Evolutionary conservation across 106 monocot species (phyloP).

Genomic region (Xerophyta viscosa): DNA sequence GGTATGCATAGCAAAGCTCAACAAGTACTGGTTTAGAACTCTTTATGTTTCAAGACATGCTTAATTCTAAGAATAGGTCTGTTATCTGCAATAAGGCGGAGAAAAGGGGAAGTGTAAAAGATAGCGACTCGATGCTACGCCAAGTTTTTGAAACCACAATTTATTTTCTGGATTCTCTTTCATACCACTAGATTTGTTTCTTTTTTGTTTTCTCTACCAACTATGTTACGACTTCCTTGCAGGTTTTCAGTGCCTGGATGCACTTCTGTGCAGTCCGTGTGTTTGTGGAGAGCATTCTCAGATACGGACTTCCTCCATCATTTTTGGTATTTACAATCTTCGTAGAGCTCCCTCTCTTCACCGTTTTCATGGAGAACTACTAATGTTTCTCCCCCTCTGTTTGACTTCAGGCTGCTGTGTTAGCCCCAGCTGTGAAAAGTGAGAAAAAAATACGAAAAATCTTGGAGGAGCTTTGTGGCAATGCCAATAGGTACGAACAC

Average conservation of each 20-base stretch:
- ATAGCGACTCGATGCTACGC: no score
- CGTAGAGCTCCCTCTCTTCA: background rate
- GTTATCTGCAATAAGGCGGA: no score
- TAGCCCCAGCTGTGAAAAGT: conserved; percentile 71
- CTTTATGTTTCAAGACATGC: no score
- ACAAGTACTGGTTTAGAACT: no score
- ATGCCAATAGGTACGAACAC: conserved; percentile 38
- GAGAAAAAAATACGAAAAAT: conserved; percentile 90
- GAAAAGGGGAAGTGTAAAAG: no score
- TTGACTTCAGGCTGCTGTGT: conserved; percentile 50
- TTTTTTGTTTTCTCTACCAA: background rate
- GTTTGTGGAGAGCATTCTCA: conserved; percentile 95
- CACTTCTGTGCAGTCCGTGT: conserved; percentile 91
- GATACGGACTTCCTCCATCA: conserved; percentile 92
- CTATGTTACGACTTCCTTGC: conserved; percentile 10
- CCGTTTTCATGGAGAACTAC: background rate
- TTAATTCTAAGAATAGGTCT: no score
- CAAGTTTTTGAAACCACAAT: background rate
- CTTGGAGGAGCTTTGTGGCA: conserved; percentile 58
- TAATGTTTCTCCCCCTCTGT: background rate
- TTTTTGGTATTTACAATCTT: conserved; percentile 50
- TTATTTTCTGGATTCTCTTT: background rate
- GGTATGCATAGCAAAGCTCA: no score
- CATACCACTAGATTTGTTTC: background rate
- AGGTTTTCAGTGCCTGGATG: conserved; percentile 99